Percentiles rank a stretch among this genome's conserved stretches.
Conservation (phyloP, 2,329 filamentous ascomycete species). For the Fonsecaea pugnacius region DNA sequence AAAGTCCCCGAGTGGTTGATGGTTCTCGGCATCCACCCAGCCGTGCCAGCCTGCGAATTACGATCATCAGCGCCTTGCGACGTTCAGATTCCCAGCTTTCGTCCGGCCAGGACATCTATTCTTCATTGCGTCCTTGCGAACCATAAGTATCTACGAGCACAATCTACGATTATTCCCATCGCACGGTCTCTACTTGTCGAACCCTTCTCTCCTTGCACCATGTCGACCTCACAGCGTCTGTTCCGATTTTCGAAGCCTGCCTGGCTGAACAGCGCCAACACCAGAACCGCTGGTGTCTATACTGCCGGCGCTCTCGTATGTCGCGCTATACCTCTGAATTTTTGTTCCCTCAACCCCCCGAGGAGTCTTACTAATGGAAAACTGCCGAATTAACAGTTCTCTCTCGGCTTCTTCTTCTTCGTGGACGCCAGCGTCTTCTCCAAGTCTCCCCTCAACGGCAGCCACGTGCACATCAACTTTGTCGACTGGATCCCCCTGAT, state of each 20-base stretch:
- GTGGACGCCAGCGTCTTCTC: slow-evolving; percentile 69
- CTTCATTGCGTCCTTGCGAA: background rate
- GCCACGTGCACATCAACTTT: slow-evolving; percentile 68
- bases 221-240: slow-evolving; percentile 54
- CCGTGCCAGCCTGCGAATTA: slow-evolving; percentile 17
- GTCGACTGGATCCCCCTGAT: slow-evolving; percentile 74
- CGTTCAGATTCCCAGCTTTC: slow-evolving; percentile 8
- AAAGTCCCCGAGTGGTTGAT: slow-evolving; percentile 6
- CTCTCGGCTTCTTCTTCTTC: slow-evolving; percentile 70
- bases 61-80: background rate
- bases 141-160: background rate
- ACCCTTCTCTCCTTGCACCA: background rate
- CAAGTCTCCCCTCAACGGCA: slow-evolving; percentile 64
- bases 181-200: background rate
- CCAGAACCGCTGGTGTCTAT: slow-evolving; percentile 69
- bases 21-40: background rate
- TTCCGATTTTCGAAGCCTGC: slow-evolving; percentile 70
- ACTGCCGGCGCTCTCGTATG: slow-evolving; percentile 67
- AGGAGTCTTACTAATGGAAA: slow-evolving; percentile 3
- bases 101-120: background rate
- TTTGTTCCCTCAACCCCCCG: background rate
- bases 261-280: slow-evolving; percentile 69
- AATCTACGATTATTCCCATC: background rate
- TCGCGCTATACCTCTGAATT: slow-evolving; percentile 16
- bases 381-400: slow-evolving; percentile 57